Evolutionary conservation across 2,329 filamentous ascomycete genomes (phyloP).

Genomic region (Ophiostoma perfectum): DNA sequence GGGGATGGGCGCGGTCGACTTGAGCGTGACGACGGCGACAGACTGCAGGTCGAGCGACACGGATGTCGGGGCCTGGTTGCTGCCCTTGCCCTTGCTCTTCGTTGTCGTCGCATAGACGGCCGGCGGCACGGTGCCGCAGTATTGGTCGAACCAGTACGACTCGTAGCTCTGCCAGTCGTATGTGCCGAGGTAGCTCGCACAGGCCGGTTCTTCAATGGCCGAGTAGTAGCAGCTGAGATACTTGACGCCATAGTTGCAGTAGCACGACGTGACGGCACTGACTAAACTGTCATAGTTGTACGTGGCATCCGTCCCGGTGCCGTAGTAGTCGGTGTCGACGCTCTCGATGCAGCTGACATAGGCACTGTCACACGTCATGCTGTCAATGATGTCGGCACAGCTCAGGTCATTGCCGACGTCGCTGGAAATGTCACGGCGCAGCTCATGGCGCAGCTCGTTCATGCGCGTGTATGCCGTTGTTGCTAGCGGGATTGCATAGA

Average conservation of each 20-base stretch:
- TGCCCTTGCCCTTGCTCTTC: conserved; percentile 1
- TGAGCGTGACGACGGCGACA: conserved; percentile 25
- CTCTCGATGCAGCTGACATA: conserved; percentile 2
- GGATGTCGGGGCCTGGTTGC: conserved; percentile 23
- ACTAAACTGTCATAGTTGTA: neutral
- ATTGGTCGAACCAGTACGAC: neutral
- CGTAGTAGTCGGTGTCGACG: neutral
- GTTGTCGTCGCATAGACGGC: neutral
- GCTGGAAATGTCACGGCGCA: conserved; percentile 4
- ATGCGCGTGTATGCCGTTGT: conserved; percentile 21
- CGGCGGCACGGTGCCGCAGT: neutral
- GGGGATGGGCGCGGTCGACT: conserved; percentile 14
- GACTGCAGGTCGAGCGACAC: conserved; percentile 28
- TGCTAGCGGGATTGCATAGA: conserved; percentile 21
- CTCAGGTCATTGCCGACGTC: neutral
- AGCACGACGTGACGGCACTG: conserved; percentile 24
- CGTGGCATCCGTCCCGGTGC: neutral
- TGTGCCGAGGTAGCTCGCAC: conserved; percentile 22
- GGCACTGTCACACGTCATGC: neutral
- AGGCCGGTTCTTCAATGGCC: conserved; percentile 21
- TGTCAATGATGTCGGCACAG: neutral
- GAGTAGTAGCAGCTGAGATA: conserved; percentile 29
- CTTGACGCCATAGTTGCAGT: conserved; percentile 28
- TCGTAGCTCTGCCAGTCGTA: conserved; percentile 23
- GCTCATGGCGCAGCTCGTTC: conserved; percentile 18